These are phyloP conservation scores for Yamadazyma siamensis DNA, from an alignment of 1,139 yeast genomes.

Conservation along the genomic window DNA sequence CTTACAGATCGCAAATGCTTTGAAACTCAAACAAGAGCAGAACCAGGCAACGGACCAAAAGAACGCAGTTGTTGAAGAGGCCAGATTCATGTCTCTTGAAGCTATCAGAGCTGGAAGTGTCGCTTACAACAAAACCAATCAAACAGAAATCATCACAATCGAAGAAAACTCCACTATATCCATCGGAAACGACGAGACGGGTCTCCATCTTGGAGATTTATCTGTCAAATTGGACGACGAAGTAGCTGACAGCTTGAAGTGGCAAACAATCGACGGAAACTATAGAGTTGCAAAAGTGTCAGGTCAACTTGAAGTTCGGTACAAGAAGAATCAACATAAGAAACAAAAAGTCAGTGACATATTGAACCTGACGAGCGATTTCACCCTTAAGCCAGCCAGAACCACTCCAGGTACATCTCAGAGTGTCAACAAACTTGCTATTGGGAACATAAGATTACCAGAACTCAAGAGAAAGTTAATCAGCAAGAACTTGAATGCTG, in stretches of 20 bases:
- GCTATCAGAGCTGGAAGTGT: conserved; percentile 29
- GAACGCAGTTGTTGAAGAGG: conserved; percentile 20
- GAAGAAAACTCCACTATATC: conserved; percentile 40
- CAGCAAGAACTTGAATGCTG: conserved; percentile 66
- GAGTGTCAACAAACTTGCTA: conserved; percentile 52
- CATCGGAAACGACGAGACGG: conserved; percentile 48
- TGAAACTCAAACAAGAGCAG: conserved; percentile 32
- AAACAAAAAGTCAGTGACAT: conserved; percentile 21
- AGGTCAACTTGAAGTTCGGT: conserved; percentile 60
- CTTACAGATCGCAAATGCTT: conserved; percentile 24
- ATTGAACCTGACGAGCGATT: conserved; percentile 34
- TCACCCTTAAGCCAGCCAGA: conserved; percentile 29
- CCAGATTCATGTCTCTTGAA: conserved; percentile 32
- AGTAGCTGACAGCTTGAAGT: conserved; percentile 58
- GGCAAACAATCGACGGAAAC: conserved; percentile 85
- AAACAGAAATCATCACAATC: conserved; percentile 31
- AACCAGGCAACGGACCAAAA: conserved; percentile 22
- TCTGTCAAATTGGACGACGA: conserved; percentile 71
- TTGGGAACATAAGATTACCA: conserved; percentile 85
- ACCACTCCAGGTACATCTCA: conserved; percentile 9
- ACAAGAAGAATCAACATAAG: conserved; percentile 15
- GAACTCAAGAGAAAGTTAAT: conserved; percentile 68
- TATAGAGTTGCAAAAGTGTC: conserved; percentile 78
- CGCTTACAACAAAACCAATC: conserved; percentile 11
- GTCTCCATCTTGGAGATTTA: conserved; percentile 53